Evolutionary conservation across 1,284 basidiomycete species (phyloP).

Genomic region (Rhodotorula sp.): DNA sequence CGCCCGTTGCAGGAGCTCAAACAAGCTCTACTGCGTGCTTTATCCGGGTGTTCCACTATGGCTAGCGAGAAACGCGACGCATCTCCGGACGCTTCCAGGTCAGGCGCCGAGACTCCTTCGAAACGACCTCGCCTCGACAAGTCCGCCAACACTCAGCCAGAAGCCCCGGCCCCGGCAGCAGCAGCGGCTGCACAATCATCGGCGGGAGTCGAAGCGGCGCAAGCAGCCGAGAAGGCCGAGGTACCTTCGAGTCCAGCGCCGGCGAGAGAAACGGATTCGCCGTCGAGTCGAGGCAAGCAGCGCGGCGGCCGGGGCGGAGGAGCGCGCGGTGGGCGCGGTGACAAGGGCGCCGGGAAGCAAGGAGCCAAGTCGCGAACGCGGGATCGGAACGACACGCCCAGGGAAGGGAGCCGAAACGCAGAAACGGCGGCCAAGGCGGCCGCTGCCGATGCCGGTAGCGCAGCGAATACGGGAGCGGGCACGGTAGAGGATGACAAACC

Average conservation of each 20-base stretch:
- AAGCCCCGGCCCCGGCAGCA: neutral
- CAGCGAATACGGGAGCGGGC: neutral
- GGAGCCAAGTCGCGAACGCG: constrained; percentile 22
- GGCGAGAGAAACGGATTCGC: constrained; percentile 29
- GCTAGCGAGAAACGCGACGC: constrained; percentile 23
- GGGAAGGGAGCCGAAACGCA: neutral
- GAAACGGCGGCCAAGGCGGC: constrained; percentile 12
- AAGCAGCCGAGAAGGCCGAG: neutral
- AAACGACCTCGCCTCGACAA: constrained; percentile 28
- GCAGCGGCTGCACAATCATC: neutral
- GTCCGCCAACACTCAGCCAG: neutral
- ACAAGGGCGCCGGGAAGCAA: constrained; percentile 4
- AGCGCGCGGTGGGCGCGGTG: constrained; percentile 11
- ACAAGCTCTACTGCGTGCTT: too few relatives aligned
- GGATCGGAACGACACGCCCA: constrained; percentile 5
- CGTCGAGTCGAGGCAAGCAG: constrained; percentile 16
- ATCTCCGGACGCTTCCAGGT: neutral
- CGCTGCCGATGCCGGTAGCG: constrained; percentile 21
- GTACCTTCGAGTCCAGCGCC: constrained; percentile 18
- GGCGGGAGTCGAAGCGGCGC: neutral
- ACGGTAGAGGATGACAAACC: constrained; percentile 33
- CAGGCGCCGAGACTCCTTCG: constrained; percentile 20
- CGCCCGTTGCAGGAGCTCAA: neutral
- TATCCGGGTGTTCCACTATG: neutral
- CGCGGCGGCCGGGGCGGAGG: constrained; percentile 8